phyloP scores from a whole-genome alignment of 306 rosid species.

The Pueraria montana region DNA sequence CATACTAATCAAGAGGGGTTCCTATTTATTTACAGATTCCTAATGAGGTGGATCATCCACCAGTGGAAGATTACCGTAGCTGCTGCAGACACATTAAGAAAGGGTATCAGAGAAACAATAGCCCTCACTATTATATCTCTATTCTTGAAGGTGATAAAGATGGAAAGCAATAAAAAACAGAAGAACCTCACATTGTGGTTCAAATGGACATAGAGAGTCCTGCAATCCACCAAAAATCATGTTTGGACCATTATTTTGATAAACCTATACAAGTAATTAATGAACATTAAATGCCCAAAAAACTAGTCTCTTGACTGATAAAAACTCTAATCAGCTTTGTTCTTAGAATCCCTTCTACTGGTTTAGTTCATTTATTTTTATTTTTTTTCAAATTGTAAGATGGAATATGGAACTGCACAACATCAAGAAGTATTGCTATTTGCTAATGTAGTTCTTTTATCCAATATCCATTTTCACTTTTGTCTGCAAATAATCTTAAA shows the following conservation, averaged over 20 bases:
- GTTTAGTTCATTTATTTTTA: neutral
- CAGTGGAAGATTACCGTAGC: conserved; percentile 67
- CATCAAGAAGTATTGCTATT: neutral
- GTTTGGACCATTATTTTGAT: conserved; percentile 86
- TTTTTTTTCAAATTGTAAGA: neutral
- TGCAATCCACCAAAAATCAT: conserved; percentile 71
- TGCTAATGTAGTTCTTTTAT: neutral
- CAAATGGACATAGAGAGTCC: conserved; percentile 97
- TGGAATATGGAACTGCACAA: conserved; percentile 1
- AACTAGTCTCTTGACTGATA: too few species aligned
- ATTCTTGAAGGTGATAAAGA: conserved; percentile 56
- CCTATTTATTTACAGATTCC: conserved; percentile 62
- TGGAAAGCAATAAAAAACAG: conserved; percentile 53
- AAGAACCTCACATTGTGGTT: conserved; percentile 70
- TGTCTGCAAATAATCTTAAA: conserved; percentile 16
- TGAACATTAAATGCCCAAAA: neutral
- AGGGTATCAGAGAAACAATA: conserved; percentile 69
- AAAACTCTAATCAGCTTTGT: too few species aligned
- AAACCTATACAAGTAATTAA: conserved; percentile 76
- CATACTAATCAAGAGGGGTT: conserved; percentile 24
- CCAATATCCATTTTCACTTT: conserved; percentile 30
- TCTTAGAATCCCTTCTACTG: too few species aligned
- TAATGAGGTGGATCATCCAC: conserved; percentile 71
- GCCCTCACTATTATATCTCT: conserved; percentile 84
- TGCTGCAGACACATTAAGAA: conserved; percentile 75